Evolutionary conservation across 2,329 filamentous ascomycete genomes (phyloP), one percentile per base, ranked within the genome.

Genomic region (Drechmeria coniospora): DNA sequence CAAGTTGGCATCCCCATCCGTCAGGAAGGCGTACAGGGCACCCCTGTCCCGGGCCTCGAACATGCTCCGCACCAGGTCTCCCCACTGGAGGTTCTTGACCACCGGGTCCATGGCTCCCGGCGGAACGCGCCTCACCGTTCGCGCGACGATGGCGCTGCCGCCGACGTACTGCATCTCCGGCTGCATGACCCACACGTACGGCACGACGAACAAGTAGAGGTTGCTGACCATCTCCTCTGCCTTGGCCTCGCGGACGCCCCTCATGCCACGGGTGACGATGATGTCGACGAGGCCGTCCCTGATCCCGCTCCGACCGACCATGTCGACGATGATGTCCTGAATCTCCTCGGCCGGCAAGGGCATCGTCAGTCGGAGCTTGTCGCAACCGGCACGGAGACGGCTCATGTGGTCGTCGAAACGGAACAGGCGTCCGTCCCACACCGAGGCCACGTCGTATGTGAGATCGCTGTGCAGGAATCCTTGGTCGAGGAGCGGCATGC

Each of bases 351-450:
- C 43, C 0, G 58, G 45, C 0, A 63, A 28, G 0, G 62, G 62
- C 2, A 63, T 35, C 15, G 42, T 39, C 2, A 65, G 44, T 1
- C 61, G 53, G 27, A 66, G 43, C 41, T 66, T 65, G 7, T 33
- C 36, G 36, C 59, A 63, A 38, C 52, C 59, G 0, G 36, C 36
- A n/a, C 58, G 50, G 1, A 66, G 43, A 5, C 62, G 54, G 13
- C 41, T 38, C 2, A 65, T 36, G 33, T 65, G 63, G 30, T 65
- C 59, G 23, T 64, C 57, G 0, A 66, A 54, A 1, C 62, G 61
- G 45, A 66, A 65, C 38, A 61, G 61, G 2, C 56, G 57, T 0
- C 61, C 59, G 26, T 65, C 58, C 63, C 63, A 66, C 15, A 65
- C 57, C 0, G 60, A 42, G 1, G 61, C 59, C 0, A 66, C 63